Conservation (phyloP, 1,139 yeast species). For the Taiozyma onychis region DNA sequence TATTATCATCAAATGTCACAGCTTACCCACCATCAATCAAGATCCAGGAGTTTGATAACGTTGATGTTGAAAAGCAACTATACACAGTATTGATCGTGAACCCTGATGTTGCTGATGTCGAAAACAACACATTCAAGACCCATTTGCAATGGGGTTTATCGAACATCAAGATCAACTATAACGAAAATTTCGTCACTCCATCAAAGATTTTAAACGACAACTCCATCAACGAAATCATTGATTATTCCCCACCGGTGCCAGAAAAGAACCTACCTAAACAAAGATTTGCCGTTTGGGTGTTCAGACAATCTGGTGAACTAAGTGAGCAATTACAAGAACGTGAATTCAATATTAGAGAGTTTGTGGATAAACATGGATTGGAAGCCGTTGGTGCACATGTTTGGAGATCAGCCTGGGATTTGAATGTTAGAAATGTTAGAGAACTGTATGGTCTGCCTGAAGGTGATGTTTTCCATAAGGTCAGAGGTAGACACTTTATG, state of each 20-base stretch:
- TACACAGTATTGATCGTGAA: slow-evolving; percentile 81
- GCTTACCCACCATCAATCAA: slow-evolving; percentile 68
- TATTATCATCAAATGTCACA: slow-evolving; percentile 69
- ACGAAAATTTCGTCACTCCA: slow-evolving; percentile 54
- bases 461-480: slow-evolving; percentile 71
- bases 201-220: slow-evolving; percentile 23
- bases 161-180: slow-evolving; percentile 58
- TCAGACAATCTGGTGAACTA: slow-evolving; percentile 51
- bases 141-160: slow-evolving; percentile 74
- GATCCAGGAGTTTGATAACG: slow-evolving; percentile 66
- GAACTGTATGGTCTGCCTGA: slow-evolving; percentile 61
- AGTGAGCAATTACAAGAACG: slow-evolving; percentile 26
- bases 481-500: slow-evolving; percentile 27
- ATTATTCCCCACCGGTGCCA: slow-evolving; percentile 83
- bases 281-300: slow-evolving; percentile 87
- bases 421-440: slow-evolving; percentile 64
- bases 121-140: slow-evolving; percentile 62
- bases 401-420: slow-evolving; percentile 85
- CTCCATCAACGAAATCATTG: slow-evolving; percentile 38
- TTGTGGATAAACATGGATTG: slow-evolving; percentile 50
- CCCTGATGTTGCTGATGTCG: slow-evolving; percentile 86
- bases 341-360: slow-evolving; percentile 66
- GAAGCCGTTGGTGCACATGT: slow-evolving; percentile 85
- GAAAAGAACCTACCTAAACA: slow-evolving; percentile 83
- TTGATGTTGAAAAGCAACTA: slow-evolving; percentile 35